Evolutionary conservation across 139 green algal species (phyloP).

Genomic region (Chlamydomonas eustigma): DNA sequence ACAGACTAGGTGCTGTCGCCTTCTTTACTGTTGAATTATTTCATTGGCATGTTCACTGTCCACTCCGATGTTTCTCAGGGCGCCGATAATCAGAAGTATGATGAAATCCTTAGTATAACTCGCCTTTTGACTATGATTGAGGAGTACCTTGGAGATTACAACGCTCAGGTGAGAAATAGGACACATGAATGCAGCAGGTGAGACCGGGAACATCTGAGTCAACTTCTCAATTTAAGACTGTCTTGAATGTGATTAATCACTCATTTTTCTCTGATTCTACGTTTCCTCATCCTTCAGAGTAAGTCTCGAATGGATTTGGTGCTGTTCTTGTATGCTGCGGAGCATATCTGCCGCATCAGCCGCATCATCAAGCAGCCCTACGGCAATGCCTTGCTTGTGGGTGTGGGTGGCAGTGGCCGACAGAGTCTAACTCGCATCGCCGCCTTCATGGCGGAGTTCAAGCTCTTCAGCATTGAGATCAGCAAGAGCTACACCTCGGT

Average conservation of each 20-base stretch:
- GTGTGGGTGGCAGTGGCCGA: slow-evolving; percentile 79
- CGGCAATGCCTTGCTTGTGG: slow-evolving; percentile 83
- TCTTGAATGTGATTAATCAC: too few relatives aligned
- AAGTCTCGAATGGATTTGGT: slow-evolving; percentile 64
- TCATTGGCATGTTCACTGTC: too few relatives aligned
- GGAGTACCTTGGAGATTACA: slow-evolving; percentile 68
- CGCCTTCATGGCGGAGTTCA: slow-evolving; percentile 61
- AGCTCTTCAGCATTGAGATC: slow-evolving; percentile 68
- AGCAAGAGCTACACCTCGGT: slow-evolving; percentile 52
- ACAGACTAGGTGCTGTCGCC: too few relatives aligned
- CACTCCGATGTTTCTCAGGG: slow-evolving; percentile 12
- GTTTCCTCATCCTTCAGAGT: too few relatives aligned
- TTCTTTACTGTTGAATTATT: too few relatives aligned
- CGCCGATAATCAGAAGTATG: slow-evolving; percentile 55
- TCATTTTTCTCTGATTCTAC: too few relatives aligned
- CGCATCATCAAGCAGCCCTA: slow-evolving; percentile 75
- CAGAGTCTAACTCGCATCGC: slow-evolving; percentile 74
- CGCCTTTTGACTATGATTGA: slow-evolving; percentile 51
- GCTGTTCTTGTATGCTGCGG: slow-evolving; percentile 79
- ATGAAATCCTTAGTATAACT: slow-evolving; percentile 41
- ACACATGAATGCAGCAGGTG: slow-evolving; percentile 7
- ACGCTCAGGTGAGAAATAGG: slow-evolving; percentile 30
- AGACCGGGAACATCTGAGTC: neutral
- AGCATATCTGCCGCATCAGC: slow-evolving; percentile 67
- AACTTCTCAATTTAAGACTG: too few relatives aligned